Percentiles rank a stretch among this genome's conserved stretches.
phyloP scores from a whole-genome alignment of 2,329 filamentous ascomycete genomes.

The Fusarium austroafricanum region DNA sequence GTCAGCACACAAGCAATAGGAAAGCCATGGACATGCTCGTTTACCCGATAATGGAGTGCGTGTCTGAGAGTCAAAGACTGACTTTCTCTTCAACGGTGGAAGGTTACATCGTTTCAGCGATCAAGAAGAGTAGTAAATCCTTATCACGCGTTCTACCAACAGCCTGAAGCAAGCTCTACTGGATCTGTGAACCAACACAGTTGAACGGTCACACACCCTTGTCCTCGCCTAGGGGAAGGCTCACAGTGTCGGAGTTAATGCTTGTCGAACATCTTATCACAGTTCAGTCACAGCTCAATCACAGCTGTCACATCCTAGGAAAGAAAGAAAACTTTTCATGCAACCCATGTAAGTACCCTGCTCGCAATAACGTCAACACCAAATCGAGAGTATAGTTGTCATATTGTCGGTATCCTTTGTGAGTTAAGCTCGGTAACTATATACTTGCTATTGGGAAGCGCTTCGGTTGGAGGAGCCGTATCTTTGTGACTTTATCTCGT shows the following conservation, averaged over 20 bases:
- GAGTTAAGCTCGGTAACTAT: neutral
- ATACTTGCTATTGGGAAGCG: neutral
- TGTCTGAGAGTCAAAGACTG: neutral
- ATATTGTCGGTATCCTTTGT: neutral
- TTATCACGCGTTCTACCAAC: conserved; percentile 4
- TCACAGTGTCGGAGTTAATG: conserved; percentile 2
- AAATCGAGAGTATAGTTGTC: neutral
- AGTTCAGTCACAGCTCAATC: conserved; percentile 17
- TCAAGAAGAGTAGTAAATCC: conserved; percentile 6
- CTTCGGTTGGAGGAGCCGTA: neutral
- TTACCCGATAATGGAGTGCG: neutral
- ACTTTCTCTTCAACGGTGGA: neutral
- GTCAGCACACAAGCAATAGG: neutral
- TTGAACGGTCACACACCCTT: neutral
- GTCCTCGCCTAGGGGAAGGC: neutral
- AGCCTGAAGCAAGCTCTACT: conserved; percentile 9
- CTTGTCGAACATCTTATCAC: conserved; percentile 19
- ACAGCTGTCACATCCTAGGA: conserved; percentile 7
- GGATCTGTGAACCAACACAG: neutral
- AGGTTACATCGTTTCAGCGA: conserved; percentile 19
- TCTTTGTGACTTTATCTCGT: neutral
- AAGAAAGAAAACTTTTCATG: neutral
- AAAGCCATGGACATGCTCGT: neutral
- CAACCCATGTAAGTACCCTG: neutral
- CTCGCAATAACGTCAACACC: neutral